Conservation (phyloP, 805 yeast species). For the Ogataea siamensis region DNA sequence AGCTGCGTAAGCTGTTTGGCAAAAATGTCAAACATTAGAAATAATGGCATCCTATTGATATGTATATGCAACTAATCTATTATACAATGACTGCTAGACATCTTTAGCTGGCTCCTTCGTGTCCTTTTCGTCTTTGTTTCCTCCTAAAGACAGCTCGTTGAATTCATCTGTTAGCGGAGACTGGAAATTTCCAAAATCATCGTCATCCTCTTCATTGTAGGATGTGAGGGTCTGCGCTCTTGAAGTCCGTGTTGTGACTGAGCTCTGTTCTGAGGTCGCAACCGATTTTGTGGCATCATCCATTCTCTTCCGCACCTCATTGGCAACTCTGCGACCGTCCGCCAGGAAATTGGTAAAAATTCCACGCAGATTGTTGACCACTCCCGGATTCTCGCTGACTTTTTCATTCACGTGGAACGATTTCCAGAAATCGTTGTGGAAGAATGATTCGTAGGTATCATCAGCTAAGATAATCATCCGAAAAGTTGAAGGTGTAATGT, state of each 20-base stretch:
- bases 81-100: not conserved
- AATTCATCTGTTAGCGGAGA: constrained; percentile 28
- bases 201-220: constrained; percentile 30
- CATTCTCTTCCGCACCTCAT: constrained; percentile 82
- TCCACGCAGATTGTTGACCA: constrained; percentile 65
- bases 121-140: constrained; percentile 14
- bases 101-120: not conserved
- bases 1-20: constrained; percentile 36
- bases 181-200: constrained; percentile 35
- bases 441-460: constrained; percentile 86
- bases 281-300: constrained; percentile 55
- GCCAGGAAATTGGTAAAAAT: constrained; percentile 89
- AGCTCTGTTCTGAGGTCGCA: constrained; percentile 18
- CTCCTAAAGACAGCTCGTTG: constrained; percentile 24
- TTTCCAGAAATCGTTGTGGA: constrained; percentile 63
- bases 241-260: constrained; percentile 18
- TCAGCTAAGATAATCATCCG: constrained; percentile 94
- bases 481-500: constrained; percentile 79
- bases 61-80: constrained; percentile 5
- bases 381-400: constrained; percentile 36
- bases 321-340: constrained; percentile 90
- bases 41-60: not conserved
- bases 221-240: constrained; percentile 26
- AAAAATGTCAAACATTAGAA: constrained; percentile 8
- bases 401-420: constrained; percentile 66